Evolutionary conservation across 225 moss, liverwort and hornwort genomes (phyloP).

Genomic region (Climacium dendroides): DNA sequence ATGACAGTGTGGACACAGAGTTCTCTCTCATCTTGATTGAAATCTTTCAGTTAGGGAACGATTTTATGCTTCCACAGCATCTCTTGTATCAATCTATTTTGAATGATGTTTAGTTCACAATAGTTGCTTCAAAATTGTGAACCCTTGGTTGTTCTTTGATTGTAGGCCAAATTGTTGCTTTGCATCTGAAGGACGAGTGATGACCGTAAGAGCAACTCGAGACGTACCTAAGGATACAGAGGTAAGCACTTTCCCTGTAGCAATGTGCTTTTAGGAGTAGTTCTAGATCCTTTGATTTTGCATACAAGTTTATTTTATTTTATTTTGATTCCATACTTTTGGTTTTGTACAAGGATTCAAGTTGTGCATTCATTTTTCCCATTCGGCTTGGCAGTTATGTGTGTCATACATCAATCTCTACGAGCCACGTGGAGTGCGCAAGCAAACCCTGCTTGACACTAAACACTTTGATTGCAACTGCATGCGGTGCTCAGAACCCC

Average conservation of each 20-base stretch:
- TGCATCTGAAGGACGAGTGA: constrained; percentile 63
- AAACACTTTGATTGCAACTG: constrained; percentile 75
- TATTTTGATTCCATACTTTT: not conserved
- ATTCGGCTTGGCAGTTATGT: constrained; percentile 39
- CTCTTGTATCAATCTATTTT: not conserved
- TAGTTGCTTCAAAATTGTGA: not conserved
- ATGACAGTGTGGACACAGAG: not conserved
- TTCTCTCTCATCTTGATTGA: not conserved
- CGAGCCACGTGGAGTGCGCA: constrained; percentile 60
- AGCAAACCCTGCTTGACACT: constrained; percentile 44
- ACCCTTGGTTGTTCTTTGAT: not conserved
- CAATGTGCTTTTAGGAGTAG: not conserved
- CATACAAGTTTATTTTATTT: not conserved
- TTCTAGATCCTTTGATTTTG: not conserved
- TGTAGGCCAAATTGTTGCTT: constrained; percentile 86
- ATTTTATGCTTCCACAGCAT: not conserved
- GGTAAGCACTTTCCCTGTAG: constrained; percentile 6
- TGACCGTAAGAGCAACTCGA: constrained; percentile 76
- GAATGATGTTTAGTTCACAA: not conserved
- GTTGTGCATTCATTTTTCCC: not conserved
- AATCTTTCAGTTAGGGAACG: not conserved
- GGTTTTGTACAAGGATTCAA: not conserved
- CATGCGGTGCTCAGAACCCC: constrained; percentile 61
- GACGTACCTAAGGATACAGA: constrained; percentile 61
- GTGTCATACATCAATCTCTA: constrained; percentile 76